These are phyloP conservation scores for Elsinoe batatas DNA, from an alignment of 2,329 filamentous ascomycete species.

Conservation along the genomic window DNA sequence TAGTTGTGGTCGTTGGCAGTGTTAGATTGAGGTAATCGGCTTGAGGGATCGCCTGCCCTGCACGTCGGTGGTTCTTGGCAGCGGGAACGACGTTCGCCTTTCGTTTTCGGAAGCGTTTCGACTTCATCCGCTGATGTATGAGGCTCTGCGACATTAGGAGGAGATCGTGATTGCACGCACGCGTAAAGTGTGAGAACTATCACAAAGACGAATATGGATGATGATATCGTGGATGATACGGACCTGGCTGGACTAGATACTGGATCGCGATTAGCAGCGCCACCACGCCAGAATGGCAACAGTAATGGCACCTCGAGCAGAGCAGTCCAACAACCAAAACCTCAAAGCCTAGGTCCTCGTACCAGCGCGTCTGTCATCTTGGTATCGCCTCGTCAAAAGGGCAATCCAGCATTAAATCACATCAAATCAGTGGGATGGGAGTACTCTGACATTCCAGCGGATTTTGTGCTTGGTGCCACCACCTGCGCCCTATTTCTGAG, in stretches of 20 bases:
- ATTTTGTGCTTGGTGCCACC: conserved; percentile 79
- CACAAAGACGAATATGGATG: conserved; percentile 29
- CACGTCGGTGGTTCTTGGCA: not conserved
- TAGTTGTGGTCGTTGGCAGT: not conserved
- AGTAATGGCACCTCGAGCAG: conserved; percentile 3
- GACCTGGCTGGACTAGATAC: conserved; percentile 30
- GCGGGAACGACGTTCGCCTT: not conserved
- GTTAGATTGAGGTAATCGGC: conserved; percentile 10
- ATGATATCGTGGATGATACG: conserved; percentile 38
- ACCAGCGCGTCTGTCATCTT: conserved; percentile 66
- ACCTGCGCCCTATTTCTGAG: conserved; percentile 89
- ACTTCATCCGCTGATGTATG: conserved; percentile 6
- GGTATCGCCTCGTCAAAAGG: conserved; percentile 86
- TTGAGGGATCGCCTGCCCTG: not conserved
- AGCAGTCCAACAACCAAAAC: conserved; percentile 75
- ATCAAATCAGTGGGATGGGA: conserved; percentile 84
- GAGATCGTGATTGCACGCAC: not conserved
- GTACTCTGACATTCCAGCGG: conserved; percentile 90
- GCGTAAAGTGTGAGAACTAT: too few relatives aligned
- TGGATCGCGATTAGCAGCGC: conserved; percentile 22
- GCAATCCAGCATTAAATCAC: conserved; percentile 80
- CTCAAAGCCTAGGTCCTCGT: conserved; percentile 66
- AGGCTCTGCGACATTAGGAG: not conserved
- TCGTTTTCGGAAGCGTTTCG: conserved; percentile 9
- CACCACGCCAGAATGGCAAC: conserved; percentile 21